Evolutionary conservation across 805 yeast genomes (phyloP).

Genomic region (Hanseniaspora jakobsenii): DNA sequence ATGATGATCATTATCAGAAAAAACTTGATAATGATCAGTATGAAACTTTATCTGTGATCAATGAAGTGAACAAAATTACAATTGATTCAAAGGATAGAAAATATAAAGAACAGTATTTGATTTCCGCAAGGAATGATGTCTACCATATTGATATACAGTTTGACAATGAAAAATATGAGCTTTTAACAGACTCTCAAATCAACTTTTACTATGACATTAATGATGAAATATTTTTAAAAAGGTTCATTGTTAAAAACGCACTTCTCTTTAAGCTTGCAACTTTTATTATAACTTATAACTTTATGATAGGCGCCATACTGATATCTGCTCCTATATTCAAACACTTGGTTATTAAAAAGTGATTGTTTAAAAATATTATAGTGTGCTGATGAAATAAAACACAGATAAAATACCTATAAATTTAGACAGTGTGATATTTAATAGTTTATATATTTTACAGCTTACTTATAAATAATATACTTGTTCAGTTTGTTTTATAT

Average conservation of each 20-base stretch:
- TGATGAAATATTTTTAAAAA: slow-evolving; percentile 1
- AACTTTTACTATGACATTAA: slow-evolving; percentile 4
- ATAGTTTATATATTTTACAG: too few species aligned
- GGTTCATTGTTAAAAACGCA: slow-evolving; percentile 6
- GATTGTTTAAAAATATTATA: too few species aligned
- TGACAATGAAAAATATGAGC: neutral
- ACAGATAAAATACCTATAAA: too few species aligned
- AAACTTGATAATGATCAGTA: neutral
- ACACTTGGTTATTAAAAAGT: neutral
- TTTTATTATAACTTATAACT: slow-evolving; percentile 1
- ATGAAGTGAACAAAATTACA: neutral
- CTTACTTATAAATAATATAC: too few species aligned
- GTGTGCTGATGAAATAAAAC: too few species aligned
- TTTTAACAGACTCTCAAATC: slow-evolving; percentile 6
- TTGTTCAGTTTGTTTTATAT: neutral
- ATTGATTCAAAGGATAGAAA: neutral
- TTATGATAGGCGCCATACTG: neutral
- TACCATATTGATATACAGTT: neutral
- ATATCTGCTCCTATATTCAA: neutral
- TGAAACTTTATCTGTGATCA: neutral
- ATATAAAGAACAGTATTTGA: neutral
- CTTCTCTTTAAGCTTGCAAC: neutral
- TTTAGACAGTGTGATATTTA: too few species aligned
- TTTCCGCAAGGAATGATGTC: neutral
- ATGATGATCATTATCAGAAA: neutral